A percentile compares a stretch with the other conserved stretches of the same genome.
Conservation (phyloP, 805 yeast species). For the Sugiyamaella boreocaroliniensis region DNA sequence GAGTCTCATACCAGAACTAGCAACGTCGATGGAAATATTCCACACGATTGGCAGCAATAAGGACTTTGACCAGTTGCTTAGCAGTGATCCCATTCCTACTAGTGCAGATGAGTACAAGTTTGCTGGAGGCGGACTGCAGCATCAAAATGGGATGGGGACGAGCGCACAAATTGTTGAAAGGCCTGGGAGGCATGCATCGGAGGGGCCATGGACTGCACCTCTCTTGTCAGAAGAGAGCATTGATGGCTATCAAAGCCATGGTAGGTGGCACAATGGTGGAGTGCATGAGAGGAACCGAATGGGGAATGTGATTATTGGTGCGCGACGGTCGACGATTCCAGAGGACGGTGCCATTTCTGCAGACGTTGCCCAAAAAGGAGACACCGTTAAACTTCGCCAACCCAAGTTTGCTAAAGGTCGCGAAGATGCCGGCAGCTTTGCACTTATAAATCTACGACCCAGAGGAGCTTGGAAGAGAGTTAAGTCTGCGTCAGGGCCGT, state of each 20-base stretch:
- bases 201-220: not conserved
- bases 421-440: slow-evolving; percentile 20
- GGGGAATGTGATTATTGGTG: not conserved
- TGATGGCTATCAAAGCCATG: not conserved
- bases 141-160: too few species aligned
- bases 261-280: not conserved
- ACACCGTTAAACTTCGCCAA: slow-evolving; percentile 16
- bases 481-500: slow-evolving; percentile 6
- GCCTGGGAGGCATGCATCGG: not conserved
- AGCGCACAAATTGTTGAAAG: not conserved
- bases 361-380: slow-evolving; percentile 17
- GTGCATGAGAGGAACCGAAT: not conserved
- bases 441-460: slow-evolving; percentile 20
- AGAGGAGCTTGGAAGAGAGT: slow-evolving; percentile 22
- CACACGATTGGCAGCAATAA: not conserved
- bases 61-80: not conserved
- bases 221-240: not conserved
- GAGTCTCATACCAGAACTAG: not conserved
- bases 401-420: slow-evolving; percentile 22
- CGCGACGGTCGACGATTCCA: not conserved
- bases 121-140: not conserved
- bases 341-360: not conserved
- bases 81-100: not conserved
- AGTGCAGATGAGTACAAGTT: not conserved
- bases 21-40: not conserved